phyloP scores from a whole-genome alignment of 1,284 basidiomycete genomes.

The Spongispora temasekensis region DNA sequence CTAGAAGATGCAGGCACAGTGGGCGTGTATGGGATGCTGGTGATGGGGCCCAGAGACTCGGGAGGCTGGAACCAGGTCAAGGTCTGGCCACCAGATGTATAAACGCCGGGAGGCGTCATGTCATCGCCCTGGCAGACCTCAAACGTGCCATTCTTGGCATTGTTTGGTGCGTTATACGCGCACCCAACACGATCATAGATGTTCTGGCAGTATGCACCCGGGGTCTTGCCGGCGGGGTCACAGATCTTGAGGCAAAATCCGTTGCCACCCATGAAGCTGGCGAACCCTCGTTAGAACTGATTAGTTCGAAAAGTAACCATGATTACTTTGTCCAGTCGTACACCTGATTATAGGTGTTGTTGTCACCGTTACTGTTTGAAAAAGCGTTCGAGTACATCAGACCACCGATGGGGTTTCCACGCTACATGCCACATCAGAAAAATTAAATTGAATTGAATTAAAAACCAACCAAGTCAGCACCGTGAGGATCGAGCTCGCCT shows the following conservation, averaged over 20 bases:
- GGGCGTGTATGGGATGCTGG: slow-evolving; percentile 62
- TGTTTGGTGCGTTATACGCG: slow-evolving; percentile 66
- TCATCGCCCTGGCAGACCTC: slow-evolving; percentile 64
- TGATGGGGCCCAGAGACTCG: slow-evolving; percentile 57
- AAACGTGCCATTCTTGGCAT: slow-evolving; percentile 56
- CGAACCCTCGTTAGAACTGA: slow-evolving; percentile 4
- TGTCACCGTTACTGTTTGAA: slow-evolving; percentile 38
- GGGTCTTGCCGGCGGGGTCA: slow-evolving; percentile 56
- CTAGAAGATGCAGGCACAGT: slow-evolving; percentile 59
- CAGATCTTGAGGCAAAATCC: slow-evolving; percentile 60
- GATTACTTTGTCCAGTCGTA: slow-evolving; percentile 59
- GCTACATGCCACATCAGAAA: slow-evolving; percentile 44
- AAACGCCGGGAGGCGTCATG: slow-evolving; percentile 32
- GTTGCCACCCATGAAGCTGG: slow-evolving; percentile 61
- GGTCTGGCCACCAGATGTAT: slow-evolving; percentile 41
- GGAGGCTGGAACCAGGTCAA: slow-evolving; percentile 61
- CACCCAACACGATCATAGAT: slow-evolving; percentile 71
- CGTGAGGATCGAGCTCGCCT: slow-evolving; percentile 60
- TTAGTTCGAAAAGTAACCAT: neutral
- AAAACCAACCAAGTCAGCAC: slow-evolving; percentile 42
- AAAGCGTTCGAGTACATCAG: slow-evolving; percentile 64
- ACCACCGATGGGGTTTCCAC: slow-evolving; percentile 66
- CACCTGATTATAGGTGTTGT: slow-evolving; percentile 47
- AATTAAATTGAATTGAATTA: slow-evolving; percentile 10
- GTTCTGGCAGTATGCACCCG: slow-evolving; percentile 58